Conservation (phyloP, 1,284 basidiomycete species). For the Sutorius eximius region DNA sequence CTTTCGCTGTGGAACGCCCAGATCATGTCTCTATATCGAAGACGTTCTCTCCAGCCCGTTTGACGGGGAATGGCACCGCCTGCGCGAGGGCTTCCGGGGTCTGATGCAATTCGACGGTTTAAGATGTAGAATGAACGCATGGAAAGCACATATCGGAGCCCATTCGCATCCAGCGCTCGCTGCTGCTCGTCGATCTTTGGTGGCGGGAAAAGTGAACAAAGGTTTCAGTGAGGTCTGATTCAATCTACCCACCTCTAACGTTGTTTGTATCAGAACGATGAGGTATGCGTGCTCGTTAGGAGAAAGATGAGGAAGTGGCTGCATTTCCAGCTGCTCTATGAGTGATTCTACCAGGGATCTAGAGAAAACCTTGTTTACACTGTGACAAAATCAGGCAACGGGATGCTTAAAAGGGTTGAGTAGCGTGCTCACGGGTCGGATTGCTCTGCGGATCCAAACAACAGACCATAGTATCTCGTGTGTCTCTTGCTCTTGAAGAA, state of each 20-base stretch:
- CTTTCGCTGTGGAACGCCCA: conserved; percentile 96
- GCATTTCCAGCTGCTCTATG: conserved; percentile 61
- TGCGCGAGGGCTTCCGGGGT: conserved; percentile 47
- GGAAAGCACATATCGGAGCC: conserved; percentile 86
- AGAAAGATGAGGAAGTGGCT: conserved; percentile 69
- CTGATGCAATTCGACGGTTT: conserved; percentile 55
- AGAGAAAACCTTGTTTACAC: conserved; percentile 61
- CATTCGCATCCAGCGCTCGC: conserved; percentile 84
- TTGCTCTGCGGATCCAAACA: conserved; percentile 44
- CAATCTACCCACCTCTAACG: conserved; percentile 65
- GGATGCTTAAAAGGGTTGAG: neutral
- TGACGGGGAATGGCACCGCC: conserved; percentile 38
- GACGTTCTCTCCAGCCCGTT: conserved; percentile 61
- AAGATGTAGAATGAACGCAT: conserved; percentile 83
- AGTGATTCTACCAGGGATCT: conserved; percentile 60
- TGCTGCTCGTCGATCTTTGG: conserved; percentile 81
- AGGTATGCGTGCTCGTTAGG: conserved; percentile 79
- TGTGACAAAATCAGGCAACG: conserved; percentile 20
- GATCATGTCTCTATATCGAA: conserved; percentile 89
- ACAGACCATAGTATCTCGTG: conserved; percentile 40
- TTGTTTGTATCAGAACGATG: conserved; percentile 79
- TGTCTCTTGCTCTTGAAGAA: conserved; percentile 28
- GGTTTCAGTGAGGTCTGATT: neutral
- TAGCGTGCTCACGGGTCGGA: conserved; percentile 44
- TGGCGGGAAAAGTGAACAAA: conserved; percentile 2